phyloP scores from a whole-genome alignment of 257 asterid genomes.

The Jacaranda copaia region DNA sequence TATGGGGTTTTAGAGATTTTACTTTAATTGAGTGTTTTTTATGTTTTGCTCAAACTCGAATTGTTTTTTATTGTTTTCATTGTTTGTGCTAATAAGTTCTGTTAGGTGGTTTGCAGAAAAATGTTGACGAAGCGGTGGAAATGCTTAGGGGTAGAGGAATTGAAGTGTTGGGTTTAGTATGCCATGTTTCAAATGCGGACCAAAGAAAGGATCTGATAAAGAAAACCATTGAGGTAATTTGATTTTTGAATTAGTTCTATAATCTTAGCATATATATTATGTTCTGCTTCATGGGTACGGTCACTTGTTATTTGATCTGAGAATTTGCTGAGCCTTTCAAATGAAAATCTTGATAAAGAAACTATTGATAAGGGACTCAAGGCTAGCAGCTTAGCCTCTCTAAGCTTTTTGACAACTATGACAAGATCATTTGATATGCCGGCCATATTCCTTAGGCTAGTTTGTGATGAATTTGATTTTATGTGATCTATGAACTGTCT shows the following conservation, averaged over 20 bases:
- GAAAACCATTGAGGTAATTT: slow-evolving; percentile 70
- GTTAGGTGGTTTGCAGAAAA: slow-evolving; percentile 56
- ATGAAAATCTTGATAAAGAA: not conserved
- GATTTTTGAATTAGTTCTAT: not conserved
- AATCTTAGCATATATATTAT: not conserved
- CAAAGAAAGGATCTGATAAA: slow-evolving; percentile 81
- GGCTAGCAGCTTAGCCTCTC: not conserved
- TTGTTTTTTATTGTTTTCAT: not conserved
- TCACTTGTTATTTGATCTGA: not conserved
- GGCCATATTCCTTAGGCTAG: not conserved
- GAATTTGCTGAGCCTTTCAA: not conserved
- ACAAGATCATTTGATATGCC: too few species aligned
- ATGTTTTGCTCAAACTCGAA: not conserved
- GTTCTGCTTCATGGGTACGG: not conserved
- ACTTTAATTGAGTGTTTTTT: not conserved
- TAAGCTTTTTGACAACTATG: not conserved
- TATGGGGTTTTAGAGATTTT: not conserved
- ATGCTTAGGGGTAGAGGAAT: slow-evolving; percentile 66
- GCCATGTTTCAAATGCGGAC: slow-evolving; percentile 82
- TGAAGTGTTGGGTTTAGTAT: slow-evolving; percentile 73
- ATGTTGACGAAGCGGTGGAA: slow-evolving; percentile 86
- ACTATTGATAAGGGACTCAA: not conserved
- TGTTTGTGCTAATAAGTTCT: not conserved
- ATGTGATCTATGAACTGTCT: not conserved
- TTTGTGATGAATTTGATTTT: not conserved